A percentile compares a stretch with the other conserved stretches of the same genome.
These are phyloP conservation scores for Basipetospora chlamydospora DNA, from an alignment of 2,329 filamentous ascomycete genomes.

Conservation along the genomic window DNA sequence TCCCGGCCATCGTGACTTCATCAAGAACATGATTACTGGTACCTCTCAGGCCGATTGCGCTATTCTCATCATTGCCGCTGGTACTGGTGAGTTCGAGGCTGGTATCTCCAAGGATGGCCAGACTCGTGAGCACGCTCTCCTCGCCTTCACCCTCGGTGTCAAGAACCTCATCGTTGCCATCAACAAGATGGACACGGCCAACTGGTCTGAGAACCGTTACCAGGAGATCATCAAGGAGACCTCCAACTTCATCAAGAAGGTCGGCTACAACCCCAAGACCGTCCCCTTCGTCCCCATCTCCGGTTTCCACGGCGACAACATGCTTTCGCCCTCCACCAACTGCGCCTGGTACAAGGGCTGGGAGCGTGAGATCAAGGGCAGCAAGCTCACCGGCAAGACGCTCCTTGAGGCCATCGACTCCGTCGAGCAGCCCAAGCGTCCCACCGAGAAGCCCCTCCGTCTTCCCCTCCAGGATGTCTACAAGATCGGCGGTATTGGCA, in stretches of 20 bases:
- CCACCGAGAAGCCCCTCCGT: slow-evolving; percentile 98
- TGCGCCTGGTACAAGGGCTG: slow-evolving; percentile 99
- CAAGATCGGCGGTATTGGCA: slow-evolving; percentile 99
- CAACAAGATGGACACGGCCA: slow-evolving; percentile 99
- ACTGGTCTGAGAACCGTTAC: slow-evolving; percentile 95
- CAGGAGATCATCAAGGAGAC: slow-evolving; percentile 99
- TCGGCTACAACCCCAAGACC: slow-evolving; percentile 99
- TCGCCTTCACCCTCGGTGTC: slow-evolving; percentile 99
- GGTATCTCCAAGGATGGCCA: slow-evolving; percentile 99
- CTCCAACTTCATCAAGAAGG: slow-evolving; percentile 99
- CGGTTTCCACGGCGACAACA: slow-evolving; percentile 99
- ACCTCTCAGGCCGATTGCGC: slow-evolving; percentile 99
- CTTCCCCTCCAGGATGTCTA: slow-evolving; percentile 99
- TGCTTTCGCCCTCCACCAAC: slow-evolving; percentile 81
- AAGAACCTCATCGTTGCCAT: slow-evolving; percentile 99
- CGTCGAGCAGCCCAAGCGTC: slow-evolving; percentile 85
- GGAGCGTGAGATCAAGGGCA: slow-evolving; percentile 82
- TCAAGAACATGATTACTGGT: slow-evolving; percentile 99
- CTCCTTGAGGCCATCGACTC: slow-evolving; percentile 97
- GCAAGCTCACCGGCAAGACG: slow-evolving; percentile 85
- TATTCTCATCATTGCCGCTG: slow-evolving; percentile 98
- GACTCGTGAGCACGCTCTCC: slow-evolving; percentile 99
- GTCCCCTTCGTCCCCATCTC: slow-evolving; percentile 99
- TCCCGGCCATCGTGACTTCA: slow-evolving; percentile 99
- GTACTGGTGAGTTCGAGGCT: slow-evolving; percentile 99